Evolutionary conservation across 2,329 filamentous ascomycete species (phyloP).

Genomic region (Verticillium nubilum): DNA sequence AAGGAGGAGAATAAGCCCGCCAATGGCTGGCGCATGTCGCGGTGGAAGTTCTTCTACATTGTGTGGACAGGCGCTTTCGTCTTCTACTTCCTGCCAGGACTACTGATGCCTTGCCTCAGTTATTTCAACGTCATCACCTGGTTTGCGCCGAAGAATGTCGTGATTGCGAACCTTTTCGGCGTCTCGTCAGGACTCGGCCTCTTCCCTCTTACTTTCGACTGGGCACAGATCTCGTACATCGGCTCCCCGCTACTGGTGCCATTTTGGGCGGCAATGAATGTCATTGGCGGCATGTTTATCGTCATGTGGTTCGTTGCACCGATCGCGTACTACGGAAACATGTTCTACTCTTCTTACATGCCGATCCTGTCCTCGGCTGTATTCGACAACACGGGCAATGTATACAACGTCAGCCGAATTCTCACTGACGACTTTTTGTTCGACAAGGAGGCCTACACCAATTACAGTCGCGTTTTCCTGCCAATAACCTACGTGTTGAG

Average conservation of each 20-base stretch:
- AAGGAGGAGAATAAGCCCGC: slow-evolving; percentile 77
- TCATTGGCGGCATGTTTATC: slow-evolving; percentile 70
- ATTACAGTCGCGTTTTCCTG: slow-evolving; percentile 79
- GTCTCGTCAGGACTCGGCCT: slow-evolving; percentile 79
- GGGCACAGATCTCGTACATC: slow-evolving; percentile 85
- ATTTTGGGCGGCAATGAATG: slow-evolving; percentile 83
- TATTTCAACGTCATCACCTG: slow-evolving; percentile 88
- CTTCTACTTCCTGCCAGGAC: slow-evolving; percentile 81
- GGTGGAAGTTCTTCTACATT: slow-evolving; percentile 78
- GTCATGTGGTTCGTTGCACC: slow-evolving; percentile 85
- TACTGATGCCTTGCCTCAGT: slow-evolving; percentile 77
- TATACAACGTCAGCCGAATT: slow-evolving; percentile 78
- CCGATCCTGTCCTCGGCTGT: slow-evolving; percentile 80
- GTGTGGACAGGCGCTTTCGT: slow-evolving; percentile 66
- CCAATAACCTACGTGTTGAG: slow-evolving; percentile 85
- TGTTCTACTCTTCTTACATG: slow-evolving; percentile 78
- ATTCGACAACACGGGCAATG: slow-evolving; percentile 76
- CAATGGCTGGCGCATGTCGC: slow-evolving; percentile 75
- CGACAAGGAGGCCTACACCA: slow-evolving; percentile 67
- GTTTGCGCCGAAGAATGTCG: slow-evolving; percentile 82
- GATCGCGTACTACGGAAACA: slow-evolving; percentile 73
- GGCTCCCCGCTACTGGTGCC: slow-evolving; percentile 79
- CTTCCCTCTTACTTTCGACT: slow-evolving; percentile 85
- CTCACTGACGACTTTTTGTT: slow-evolving; percentile 74
- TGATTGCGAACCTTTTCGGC: slow-evolving; percentile 80